Evolutionary conservation across 495 filamentous ascomycete genomes (phyloP).

Genomic region (Clohesyomyces aquaticus): DNA sequence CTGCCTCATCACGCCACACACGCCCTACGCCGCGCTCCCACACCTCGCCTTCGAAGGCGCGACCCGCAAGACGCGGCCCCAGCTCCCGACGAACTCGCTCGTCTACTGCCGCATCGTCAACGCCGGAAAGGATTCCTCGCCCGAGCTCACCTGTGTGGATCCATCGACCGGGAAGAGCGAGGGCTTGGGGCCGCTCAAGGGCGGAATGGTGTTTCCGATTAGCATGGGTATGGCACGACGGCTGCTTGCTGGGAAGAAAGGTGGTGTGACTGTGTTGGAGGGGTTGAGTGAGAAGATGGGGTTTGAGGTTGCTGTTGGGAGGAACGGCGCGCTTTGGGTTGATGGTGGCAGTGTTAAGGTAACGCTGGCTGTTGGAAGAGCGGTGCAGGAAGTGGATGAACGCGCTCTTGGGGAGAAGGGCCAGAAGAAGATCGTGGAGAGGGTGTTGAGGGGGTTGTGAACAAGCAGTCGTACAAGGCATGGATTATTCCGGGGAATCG

Average conservation of each 20-base stretch:
- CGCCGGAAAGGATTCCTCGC: conserved; percentile 78
- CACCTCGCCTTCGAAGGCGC: conserved; percentile 90
- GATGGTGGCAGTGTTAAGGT: conserved; percentile 66
- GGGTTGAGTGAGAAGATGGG: conserved; percentile 74
- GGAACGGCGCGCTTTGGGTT: conserved; percentile 94
- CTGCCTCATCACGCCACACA: conserved; percentile 69
- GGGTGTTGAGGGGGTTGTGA: conserved; percentile 55
- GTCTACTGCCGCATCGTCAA: conserved; percentile 83
- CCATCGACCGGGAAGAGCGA: conserved; percentile 85
- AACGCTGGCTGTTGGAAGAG: conserved; percentile 78
- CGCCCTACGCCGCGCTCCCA: conserved; percentile 73
- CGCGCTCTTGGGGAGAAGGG: conserved; percentile 66
- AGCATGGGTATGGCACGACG: conserved; percentile 79
- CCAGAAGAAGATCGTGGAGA: conserved; percentile 80
- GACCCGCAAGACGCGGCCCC: conserved; percentile 86
- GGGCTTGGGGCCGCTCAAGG: conserved; percentile 81
- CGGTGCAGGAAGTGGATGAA: conserved; percentile 75
- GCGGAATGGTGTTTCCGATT: conserved; percentile 85
- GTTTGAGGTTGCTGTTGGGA: conserved; percentile 93
- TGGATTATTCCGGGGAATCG: no score
- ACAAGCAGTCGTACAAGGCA: background rate
- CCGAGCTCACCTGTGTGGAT: conserved; percentile 87
- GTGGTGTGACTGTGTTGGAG: conserved; percentile 73
- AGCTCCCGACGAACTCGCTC: conserved; percentile 70
- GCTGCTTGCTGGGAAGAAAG: conserved; percentile 67